Evolutionary conservation across 164 flowering plant genomes (phyloP), one percentile per base, ranked within the genome.

Genomic region (Platanus orientalis): DNA sequence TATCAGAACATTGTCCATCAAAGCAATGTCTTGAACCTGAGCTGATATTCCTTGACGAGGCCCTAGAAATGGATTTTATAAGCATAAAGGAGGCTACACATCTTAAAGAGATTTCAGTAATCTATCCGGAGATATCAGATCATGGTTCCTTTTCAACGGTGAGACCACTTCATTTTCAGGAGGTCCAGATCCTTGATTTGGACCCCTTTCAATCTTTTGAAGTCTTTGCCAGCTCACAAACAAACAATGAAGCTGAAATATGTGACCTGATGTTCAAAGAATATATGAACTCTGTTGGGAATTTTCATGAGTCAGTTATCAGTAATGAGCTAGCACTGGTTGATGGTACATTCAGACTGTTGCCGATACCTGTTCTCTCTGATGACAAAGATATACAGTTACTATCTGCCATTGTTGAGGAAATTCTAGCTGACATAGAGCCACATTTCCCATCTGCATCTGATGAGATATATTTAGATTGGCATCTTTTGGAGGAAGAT

Each of bases 391-490:
- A 68, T 51, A 70, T 57, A 51, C 66, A 55, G 60, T 74, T 80
- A 39, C 21, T 75, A 10, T 69, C 75, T 60, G 60, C 40, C 21
- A 45, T 74, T 63, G 27, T 76, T 54, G 80, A 72, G 65, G 80
- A 77, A 56, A 68, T 70, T 29, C 66, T 94, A 9, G 60, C 73
- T 40, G 72, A 61, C 26, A n/a, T 83, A 62, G 80, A 80, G 70
- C 77, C 75, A 61, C 79, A 69, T 50, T 73, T 82, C 21, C 64
- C 86, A 34, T 86, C 90, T 58, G 81, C 89, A 58, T 88, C 88
- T 61, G 85, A 89, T 79, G 88, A 69, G 60, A 87, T 94, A 52
- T 94, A 94, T 73, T 74, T 94, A 66, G 93, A 91, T 71, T 91
- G 97, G 96, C 78, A 82, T 79, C 76, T 89, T 56, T 70, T 86